Percentiles rank a stretch among this genome's conserved stretches.
Evolutionary conservation across 495 filamentous ascomycete species (phyloP).

Genomic region (Tuber magnatum): DNA sequence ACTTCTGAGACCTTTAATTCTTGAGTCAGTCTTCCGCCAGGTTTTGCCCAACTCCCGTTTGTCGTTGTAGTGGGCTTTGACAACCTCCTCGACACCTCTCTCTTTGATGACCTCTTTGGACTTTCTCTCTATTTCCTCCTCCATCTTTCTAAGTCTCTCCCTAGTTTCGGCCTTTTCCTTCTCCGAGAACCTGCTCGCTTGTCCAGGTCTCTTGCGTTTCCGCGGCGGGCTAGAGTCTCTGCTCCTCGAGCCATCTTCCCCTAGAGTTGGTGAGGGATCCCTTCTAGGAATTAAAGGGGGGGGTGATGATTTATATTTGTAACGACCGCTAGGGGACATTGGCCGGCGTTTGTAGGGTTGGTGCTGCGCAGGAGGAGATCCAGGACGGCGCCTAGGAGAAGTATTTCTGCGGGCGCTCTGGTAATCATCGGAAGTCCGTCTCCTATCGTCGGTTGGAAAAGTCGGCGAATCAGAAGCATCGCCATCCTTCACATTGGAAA

Average conservation of each 20-base stretch:
- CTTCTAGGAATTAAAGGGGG: slow-evolving; percentile 26
- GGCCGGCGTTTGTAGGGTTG: slow-evolving; percentile 24
- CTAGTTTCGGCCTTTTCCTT: slow-evolving; percentile 62
- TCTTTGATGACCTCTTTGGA: slow-evolving; percentile 43
- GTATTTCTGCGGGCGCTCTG: slow-evolving; percentile 11
- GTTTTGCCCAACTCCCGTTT: slow-evolving; percentile 85
- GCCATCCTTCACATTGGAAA: not conserved
- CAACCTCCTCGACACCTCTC: slow-evolving; percentile 69
- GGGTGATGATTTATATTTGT: slow-evolving; percentile 34
- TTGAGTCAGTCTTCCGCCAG: slow-evolving; percentile 86
- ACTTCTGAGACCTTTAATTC: slow-evolving; percentile 85
- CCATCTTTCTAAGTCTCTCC: slow-evolving; percentile 58
- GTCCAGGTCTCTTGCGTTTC: slow-evolving; percentile 80
- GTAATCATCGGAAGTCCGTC: slow-evolving; percentile 4
- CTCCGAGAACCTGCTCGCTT: slow-evolving; percentile 65
- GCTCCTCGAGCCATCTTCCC: slow-evolving; percentile 12
- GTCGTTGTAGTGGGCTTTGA: slow-evolving; percentile 90
- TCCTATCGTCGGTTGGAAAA: slow-evolving; percentile 9
- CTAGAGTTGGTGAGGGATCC: slow-evolving; percentile 38
- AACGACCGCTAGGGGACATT: slow-evolving; percentile 21
- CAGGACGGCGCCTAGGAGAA: slow-evolving; percentile 25
- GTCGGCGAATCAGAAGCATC: not conserved
- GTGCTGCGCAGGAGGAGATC: slow-evolving; percentile 14
- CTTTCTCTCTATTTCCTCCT: slow-evolving; percentile 44
- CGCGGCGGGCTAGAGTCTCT: slow-evolving; percentile 47